Evolutionary conservation across 2,329 filamentous ascomycete genomes (phyloP).

Genomic region (Nemania sp.): DNA sequence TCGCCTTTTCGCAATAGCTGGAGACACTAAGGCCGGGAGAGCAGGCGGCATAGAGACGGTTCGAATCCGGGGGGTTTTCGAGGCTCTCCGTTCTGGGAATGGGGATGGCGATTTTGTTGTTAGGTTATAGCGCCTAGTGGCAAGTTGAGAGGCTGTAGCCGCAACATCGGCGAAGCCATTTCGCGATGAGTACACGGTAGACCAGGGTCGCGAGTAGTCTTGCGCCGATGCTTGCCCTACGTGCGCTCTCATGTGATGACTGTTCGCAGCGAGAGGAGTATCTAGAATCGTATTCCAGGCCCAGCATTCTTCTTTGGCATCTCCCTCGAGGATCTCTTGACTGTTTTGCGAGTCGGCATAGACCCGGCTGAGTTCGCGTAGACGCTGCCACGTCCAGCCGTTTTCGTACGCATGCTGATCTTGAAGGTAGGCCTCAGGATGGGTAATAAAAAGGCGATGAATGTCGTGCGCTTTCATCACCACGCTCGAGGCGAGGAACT

Average conservation of each 20-base stretch:
- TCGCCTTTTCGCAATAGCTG: slow-evolving; percentile 49
- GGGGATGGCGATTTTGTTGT: slow-evolving; percentile 48
- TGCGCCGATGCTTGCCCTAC: slow-evolving; percentile 49
- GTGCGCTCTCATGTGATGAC: slow-evolving; percentile 48
- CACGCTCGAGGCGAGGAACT: slow-evolving; percentile 71
- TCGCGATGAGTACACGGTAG: slow-evolving; percentile 49
- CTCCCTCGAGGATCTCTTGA: slow-evolving; percentile 61
- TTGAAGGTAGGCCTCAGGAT: slow-evolving; percentile 75
- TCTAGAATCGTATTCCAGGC: slow-evolving; percentile 68
- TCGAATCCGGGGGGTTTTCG: slow-evolving; percentile 54
- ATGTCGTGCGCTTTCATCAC: slow-evolving; percentile 70
- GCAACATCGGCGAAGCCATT: slow-evolving; percentile 29
- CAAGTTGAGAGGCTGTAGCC: slow-evolving; percentile 44
- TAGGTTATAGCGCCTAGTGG: slow-evolving; percentile 42
- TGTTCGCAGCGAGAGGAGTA: slow-evolving; percentile 51
- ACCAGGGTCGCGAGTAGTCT: slow-evolving; percentile 44
- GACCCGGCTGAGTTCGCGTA: slow-evolving; percentile 65
- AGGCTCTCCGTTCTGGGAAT: slow-evolving; percentile 46
- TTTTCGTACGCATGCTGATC: slow-evolving; percentile 56
- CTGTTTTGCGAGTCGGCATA: slow-evolving; percentile 52
- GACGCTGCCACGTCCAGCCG: slow-evolving; percentile 72
- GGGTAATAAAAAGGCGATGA: slow-evolving; percentile 75
- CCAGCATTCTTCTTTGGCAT: slow-evolving; percentile 70
- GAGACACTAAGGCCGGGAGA: slow-evolving; percentile 46
- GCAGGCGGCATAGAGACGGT: slow-evolving; percentile 57